phyloP scores from a whole-genome alignment of 1,139 yeast genomes.

The Yamadazyma spencermartinsiae region DNA sequence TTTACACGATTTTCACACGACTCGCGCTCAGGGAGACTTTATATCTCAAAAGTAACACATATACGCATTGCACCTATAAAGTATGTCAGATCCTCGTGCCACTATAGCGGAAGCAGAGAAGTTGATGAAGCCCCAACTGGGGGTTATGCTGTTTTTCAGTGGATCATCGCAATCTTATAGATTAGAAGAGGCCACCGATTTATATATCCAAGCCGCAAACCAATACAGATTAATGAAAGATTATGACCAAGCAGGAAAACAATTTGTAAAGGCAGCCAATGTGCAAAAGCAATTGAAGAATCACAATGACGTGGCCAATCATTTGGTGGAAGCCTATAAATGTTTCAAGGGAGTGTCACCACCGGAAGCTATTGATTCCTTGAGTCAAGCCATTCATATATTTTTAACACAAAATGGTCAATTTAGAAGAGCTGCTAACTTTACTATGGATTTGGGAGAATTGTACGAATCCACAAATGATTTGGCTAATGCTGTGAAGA shows the following conservation, averaged over 20 bases:
- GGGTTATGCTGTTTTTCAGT: slow-evolving; percentile 69
- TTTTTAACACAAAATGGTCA: slow-evolving; percentile 86
- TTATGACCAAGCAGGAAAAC: slow-evolving; percentile 70
- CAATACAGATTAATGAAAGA: slow-evolving; percentile 76
- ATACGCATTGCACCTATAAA: neutral
- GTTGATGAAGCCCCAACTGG: slow-evolving; percentile 61
- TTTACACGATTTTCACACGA: neutral
- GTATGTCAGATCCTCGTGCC: slow-evolving; percentile 41
- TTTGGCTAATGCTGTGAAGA: slow-evolving; percentile 62
- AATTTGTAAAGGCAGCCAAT: slow-evolving; percentile 83
- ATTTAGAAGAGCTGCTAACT: slow-evolving; percentile 94
- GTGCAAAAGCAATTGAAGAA: slow-evolving; percentile 73
- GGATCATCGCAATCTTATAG: slow-evolving; percentile 68
- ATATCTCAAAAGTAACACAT: neutral
- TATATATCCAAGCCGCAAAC: slow-evolving; percentile 89
- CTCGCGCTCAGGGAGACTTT: slow-evolving; percentile 1
- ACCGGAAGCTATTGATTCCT: slow-evolving; percentile 72
- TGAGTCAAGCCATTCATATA: slow-evolving; percentile 75
- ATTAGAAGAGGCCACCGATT: slow-evolving; percentile 89
- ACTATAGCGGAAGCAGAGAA: slow-evolving; percentile 48
- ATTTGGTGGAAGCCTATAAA: slow-evolving; percentile 89
- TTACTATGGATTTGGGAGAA: slow-evolving; percentile 86
- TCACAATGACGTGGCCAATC: slow-evolving; percentile 90
- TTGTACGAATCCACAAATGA: slow-evolving; percentile 77
- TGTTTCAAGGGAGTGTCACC: slow-evolving; percentile 76